Evolutionary conservation across 1,284 basidiomycete genomes (phyloP), one percentile per base, ranked within the genome.

Genomic region (Cryptococcus hybrid): DNA sequence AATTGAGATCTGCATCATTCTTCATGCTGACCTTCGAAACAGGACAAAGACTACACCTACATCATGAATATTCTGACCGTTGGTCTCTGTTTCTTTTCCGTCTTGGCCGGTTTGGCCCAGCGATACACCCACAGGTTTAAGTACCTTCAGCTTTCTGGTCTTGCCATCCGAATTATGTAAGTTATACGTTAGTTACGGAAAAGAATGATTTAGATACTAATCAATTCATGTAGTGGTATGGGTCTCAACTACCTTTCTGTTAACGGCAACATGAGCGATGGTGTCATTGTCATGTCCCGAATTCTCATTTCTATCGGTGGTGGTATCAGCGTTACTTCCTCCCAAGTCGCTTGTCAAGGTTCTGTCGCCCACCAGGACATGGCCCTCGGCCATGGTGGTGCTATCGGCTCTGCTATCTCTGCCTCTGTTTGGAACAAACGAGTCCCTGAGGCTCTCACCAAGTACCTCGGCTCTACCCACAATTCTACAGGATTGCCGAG

Each of bases 81-180:
- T 46, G 74, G 70, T 42, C 70, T 80, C 4, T 78, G 74, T 61
- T 53, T 71, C 51, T 77, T 79, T 58, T 73, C 71, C 24, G 56
- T 66, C 18, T 18, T 73, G 9, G 77, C 76, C 6, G 80, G 79
- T 7, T 46, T 76, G 3, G 61, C 78, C 47, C 67, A 74, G 60
- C 67, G 76, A 24, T 75, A 68, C 58, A 78, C 76, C 40, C 76
- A 79, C 55, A 68, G 77, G 2, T 82, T 78, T 78, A 80, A 80
- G 68, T 69, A 64, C 40, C 61, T 74, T 46, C 73, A 75, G 53
- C 47, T 74, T 18, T 52, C 56, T 9, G 71, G 71, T 44, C 54
- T 73, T 5, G 61, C 56, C 30, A 61, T 72, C 59, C 62, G 71
- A 43, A 57, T 64, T 56, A 59, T 75, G 63, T 65, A 50, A 55